Percentiles rank a stretch among this genome's conserved stretches.
Conservation (phyloP, 2,329 filamentous ascomycete genomes). For the Colletotrichum sp. region DNA sequence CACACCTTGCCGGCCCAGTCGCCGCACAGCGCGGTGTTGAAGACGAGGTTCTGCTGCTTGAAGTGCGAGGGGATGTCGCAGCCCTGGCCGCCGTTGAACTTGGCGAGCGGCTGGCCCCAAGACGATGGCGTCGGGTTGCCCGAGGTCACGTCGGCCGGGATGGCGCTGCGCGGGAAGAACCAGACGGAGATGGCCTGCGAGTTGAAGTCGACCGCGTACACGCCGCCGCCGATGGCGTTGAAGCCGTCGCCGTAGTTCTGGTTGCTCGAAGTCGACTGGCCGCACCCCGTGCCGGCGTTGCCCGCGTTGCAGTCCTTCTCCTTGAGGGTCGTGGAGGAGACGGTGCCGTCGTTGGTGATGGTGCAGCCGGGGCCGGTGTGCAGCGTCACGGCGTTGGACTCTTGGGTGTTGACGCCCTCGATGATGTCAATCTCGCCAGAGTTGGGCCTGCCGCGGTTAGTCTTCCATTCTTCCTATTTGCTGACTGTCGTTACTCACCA, state of each 20-base stretch:
- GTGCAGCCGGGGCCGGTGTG: slow-evolving; percentile 69
- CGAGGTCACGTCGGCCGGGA: slow-evolving; percentile 68
- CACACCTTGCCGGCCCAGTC: slow-evolving; percentile 83
- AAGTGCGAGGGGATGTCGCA: slow-evolving; percentile 79
- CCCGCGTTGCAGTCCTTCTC: slow-evolving; percentile 62
- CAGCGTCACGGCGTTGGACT: slow-evolving; percentile 67
- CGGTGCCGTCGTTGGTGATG: slow-evolving; percentile 54
- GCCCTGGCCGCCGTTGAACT: slow-evolving; percentile 67
- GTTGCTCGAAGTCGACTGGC: slow-evolving; percentile 54
- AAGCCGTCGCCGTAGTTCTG: slow-evolving; percentile 71
- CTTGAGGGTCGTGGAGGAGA: slow-evolving; percentile 50
- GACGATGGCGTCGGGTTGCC: slow-evolving; percentile 65
- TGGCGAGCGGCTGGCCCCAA: slow-evolving; percentile 75
- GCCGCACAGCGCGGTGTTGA: slow-evolving; percentile 87
- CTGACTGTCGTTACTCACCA: slow-evolving; percentile 50
- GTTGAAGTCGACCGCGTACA: slow-evolving; percentile 82
- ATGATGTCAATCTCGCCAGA: slow-evolving; percentile 82
- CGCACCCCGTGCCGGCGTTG: slow-evolving; percentile 63
- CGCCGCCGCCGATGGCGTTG: slow-evolving; percentile 71
- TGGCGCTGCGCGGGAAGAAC: slow-evolving; percentile 74
- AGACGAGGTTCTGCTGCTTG: slow-evolving; percentile 74
- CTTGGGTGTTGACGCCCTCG: slow-evolving; percentile 73
- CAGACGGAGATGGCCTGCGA: slow-evolving; percentile 74
- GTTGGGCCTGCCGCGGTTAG: slow-evolving; percentile 43
- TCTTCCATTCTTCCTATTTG: neutral